Evolutionary conservation across 352 stramenopile genomes (phyloP).

Genomic region (Bremia lactucae): DNA sequence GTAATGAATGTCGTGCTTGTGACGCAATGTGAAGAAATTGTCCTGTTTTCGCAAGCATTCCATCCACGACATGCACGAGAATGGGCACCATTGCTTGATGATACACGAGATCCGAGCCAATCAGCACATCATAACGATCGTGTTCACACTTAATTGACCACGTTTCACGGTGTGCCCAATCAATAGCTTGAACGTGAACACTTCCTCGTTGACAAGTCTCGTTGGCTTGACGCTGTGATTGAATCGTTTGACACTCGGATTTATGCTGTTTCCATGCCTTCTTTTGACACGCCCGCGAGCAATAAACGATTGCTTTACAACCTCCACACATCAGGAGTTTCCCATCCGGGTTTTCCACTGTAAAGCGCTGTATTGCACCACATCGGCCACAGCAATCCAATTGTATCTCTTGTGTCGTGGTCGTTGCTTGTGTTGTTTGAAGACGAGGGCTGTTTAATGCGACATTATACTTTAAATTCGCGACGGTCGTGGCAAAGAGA

Average conservation of each 20-base stretch:
- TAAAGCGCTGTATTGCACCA: constrained; percentile 62
- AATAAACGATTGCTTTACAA: constrained; percentile 71
- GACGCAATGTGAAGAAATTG: constrained; percentile 77
- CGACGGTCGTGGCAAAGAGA: constrained; percentile 70
- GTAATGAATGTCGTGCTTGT: constrained; percentile 65
- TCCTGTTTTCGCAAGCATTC: constrained; percentile 34
- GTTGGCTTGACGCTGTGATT: constrained; percentile 22
- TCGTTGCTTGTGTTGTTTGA: constrained; percentile 6
- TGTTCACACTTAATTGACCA: constrained; percentile 37
- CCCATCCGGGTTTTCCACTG: constrained; percentile 71
- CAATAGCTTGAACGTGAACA: constrained; percentile 61
- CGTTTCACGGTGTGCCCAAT: constrained; percentile 69
- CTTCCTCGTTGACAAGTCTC: constrained; percentile 8
- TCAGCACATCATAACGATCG: constrained; percentile 54
- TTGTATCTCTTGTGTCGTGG: constrained; percentile 18
- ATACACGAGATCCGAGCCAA: constrained; percentile 83
- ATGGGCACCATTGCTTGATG: constrained; percentile 73
- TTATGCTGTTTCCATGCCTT: constrained; percentile 83
- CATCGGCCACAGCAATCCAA: constrained; percentile 55
- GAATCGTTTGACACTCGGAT: constrained; percentile 64
- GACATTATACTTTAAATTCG: constrained; percentile 76
- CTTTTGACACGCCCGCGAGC: constrained; percentile 78
- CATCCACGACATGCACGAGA: constrained; percentile 71
- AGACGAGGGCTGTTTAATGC: constrained; percentile 47
- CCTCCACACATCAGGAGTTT: constrained; percentile 79